phyloP scores from a whole-genome alignment of 768 basidiomycete species.

The Trametes cinnabarina region DNA sequence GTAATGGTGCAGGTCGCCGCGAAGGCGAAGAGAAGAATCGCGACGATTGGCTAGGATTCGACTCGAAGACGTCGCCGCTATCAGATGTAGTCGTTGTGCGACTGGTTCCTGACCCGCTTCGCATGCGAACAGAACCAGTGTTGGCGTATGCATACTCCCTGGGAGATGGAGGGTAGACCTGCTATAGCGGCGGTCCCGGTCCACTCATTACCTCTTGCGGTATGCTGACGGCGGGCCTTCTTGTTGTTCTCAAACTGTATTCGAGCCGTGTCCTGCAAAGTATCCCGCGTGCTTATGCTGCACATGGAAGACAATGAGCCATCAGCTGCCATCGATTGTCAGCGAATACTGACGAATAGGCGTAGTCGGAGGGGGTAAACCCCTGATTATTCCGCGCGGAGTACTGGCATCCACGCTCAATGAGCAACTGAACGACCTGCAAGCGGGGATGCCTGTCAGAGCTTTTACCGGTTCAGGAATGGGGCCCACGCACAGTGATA shows the following conservation, averaged over 20 bases:
- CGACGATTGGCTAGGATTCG: constrained; percentile 44
- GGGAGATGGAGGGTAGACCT: constrained; percentile 40
- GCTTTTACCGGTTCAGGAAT: constrained; percentile 18
- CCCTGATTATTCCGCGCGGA: constrained; percentile 85
- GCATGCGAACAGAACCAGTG: constrained; percentile 52
- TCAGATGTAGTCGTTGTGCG: constrained; percentile 75
- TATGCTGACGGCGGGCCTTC: constrained; percentile 73
- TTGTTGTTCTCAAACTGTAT: constrained; percentile 78
- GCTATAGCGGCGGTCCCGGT: constrained; percentile 31
- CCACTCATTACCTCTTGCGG: constrained; percentile 68
- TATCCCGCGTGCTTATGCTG: constrained; percentile 73
- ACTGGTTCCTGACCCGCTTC: constrained; percentile 81
- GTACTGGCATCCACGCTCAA: constrained; percentile 86
- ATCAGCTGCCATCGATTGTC: not conserved
- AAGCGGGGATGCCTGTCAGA: constrained; percentile 16
- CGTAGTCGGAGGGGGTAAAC: constrained; percentile 90
- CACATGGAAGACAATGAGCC: constrained; percentile 10
- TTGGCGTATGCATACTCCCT: constrained; percentile 31
- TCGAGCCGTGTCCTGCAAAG: constrained; percentile 78
- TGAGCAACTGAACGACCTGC: constrained; percentile 79
- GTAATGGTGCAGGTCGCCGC: constrained; percentile 25
- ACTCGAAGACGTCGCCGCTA: constrained; percentile 60
- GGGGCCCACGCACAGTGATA: constrained; percentile 54
- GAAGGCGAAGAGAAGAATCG: constrained; percentile 33
- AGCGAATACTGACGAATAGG: constrained; percentile 68